Percentiles rank a stretch among this genome's conserved stretches.
phyloP scores from a whole-genome alignment of 2,329 filamentous ascomycete species.

The Verticillium zaregamsianum region DNA sequence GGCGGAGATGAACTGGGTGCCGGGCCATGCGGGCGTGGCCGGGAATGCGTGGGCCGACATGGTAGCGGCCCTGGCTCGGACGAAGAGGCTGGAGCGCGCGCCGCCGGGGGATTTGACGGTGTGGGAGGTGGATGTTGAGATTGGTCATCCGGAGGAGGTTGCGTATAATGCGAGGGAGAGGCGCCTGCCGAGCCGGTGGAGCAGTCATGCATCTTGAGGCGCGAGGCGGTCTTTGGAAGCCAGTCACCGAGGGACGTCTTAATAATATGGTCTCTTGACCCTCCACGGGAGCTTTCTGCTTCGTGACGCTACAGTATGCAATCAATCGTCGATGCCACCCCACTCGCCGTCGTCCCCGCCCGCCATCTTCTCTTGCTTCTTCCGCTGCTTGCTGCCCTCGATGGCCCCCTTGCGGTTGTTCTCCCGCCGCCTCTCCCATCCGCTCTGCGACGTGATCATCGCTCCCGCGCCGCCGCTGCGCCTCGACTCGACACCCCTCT shows the following conservation, averaged over 20 bases:
- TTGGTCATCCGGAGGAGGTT: neutral
- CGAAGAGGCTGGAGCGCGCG: neutral
- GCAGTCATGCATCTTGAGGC: neutral
- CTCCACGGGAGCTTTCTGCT: neutral
- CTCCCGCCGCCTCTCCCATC: conserved; percentile 66
- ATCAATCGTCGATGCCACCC: conserved; percentile 43
- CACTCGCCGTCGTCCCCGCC: conserved; percentile 34
- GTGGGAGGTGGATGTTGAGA: neutral
- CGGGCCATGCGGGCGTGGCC: neutral
- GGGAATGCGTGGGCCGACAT: neutral
- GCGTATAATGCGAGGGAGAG: neutral
- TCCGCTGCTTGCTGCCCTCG: conserved; percentile 55
- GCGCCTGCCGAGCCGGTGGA: neutral
- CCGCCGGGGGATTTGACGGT: neutral
- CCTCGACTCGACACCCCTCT: conserved; percentile 73
- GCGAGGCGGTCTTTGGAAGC: neutral
- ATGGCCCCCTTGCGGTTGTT: conserved; percentile 63
- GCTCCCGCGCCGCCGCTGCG: conserved; percentile 39
- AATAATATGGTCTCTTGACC: neutral
- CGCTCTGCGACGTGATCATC: conserved; percentile 79
- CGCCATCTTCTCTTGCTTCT: conserved; percentile 25
- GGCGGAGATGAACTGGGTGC: neutral
- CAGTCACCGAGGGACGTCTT: no score
- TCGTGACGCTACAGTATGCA: neutral
- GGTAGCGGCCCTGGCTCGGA: neutral